Evolutionary conservation across 768 basidiomycete species (phyloP).

Genomic region (Boletus coccyginus): DNA sequence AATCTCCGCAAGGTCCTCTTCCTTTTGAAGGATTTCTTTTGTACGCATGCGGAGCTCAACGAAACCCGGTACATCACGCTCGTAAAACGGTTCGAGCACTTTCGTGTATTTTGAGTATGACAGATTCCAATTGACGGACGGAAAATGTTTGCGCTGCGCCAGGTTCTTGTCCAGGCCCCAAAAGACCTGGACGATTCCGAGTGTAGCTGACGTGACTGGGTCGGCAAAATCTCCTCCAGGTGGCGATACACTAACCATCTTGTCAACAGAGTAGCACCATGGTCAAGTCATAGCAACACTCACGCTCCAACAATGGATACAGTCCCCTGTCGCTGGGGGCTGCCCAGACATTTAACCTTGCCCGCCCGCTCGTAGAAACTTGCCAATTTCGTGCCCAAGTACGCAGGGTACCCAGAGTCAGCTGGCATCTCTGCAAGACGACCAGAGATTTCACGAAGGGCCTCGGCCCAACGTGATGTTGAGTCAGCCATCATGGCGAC

Average conservation of each 20-base stretch:
- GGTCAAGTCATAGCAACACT: constrained; percentile 36
- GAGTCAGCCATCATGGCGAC: constrained; percentile 99
- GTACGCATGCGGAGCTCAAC: constrained; percentile 88
- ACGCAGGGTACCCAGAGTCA: constrained; percentile 98
- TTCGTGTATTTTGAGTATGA: constrained; percentile 99
- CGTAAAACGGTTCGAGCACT: constrained; percentile 90
- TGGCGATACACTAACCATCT: constrained; percentile 76
- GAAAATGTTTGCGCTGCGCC: constrained; percentile 98
- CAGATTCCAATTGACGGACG: constrained; percentile 99
- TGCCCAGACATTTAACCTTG: constrained; percentile 90
- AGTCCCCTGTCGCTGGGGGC: constrained; percentile 83
- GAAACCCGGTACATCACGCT: constrained; percentile 89
- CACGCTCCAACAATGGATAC: constrained; percentile 99
- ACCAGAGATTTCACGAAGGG: constrained; percentile 97
- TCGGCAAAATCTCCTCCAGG: constrained; percentile 99
- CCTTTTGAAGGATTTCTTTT: constrained; percentile 97
- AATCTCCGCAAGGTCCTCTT: constrained; percentile 97
- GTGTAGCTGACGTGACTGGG: constrained; percentile 95
- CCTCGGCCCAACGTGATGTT: constrained; percentile 99
- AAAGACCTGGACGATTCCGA: constrained; percentile 99
- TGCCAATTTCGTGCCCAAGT: constrained; percentile 92
- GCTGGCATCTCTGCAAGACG: constrained; percentile 99
- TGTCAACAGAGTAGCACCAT: constrained; percentile 7
- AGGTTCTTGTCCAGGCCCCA: constrained; percentile 99
- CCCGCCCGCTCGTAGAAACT: constrained; percentile 99